Evolutionary conservation across 2,329 filamentous ascomycete species (phyloP), one percentile per base, ranked within the genome.

Genomic region (Pseudogymnoascus sp.): DNA sequence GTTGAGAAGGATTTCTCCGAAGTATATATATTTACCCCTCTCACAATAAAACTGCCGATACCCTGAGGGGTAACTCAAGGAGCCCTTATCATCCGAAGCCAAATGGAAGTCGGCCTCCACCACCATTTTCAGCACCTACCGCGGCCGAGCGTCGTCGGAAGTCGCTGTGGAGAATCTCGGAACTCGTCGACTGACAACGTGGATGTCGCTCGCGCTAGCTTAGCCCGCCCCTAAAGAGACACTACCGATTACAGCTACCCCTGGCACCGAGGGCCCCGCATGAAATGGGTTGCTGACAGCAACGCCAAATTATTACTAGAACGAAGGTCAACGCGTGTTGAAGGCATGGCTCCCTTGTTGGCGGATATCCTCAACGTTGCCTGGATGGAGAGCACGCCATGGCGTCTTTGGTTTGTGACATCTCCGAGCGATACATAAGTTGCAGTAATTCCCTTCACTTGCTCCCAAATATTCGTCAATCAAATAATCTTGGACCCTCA

Each of bases 311-410:
- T 56, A 16, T n/a, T 56, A 9, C n/a, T 12, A 28, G 25, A 56
- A 56, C 25, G n/a, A 9, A 31, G 25, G 21, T 31, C 25, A 56
- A 56, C 46, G 25, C n/a, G n/a, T 56, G 25, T 34, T 12, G n/a
- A 34, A 56, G 34, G 7, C 25, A 56, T 56, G 46, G 46, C 46
- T 56, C 46, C 46, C 46, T 56, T 56, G 46, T 56, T 56, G 23
- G 14, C 11, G 25, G n/a, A 56, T 56, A 56, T 34, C 25, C 4
- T 31, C 25, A 5, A 34, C 12, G 25, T 56, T 56, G 46, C 46
- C n/a, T 18, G 46, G 46, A 56, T 34, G 25, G 46, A 11, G 46
- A 56, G 46, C 46, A 56, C 46, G 46, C 46, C 28, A 56, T 56
- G 46, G 46, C 25, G 46, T 12, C 46, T 18, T 25, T 56, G 25